Percentiles rank a stretch among this genome's conserved stretches.
Conservation (phyloP, 768 basidiomycete species). For the Tephrocybe rancida region DNA sequence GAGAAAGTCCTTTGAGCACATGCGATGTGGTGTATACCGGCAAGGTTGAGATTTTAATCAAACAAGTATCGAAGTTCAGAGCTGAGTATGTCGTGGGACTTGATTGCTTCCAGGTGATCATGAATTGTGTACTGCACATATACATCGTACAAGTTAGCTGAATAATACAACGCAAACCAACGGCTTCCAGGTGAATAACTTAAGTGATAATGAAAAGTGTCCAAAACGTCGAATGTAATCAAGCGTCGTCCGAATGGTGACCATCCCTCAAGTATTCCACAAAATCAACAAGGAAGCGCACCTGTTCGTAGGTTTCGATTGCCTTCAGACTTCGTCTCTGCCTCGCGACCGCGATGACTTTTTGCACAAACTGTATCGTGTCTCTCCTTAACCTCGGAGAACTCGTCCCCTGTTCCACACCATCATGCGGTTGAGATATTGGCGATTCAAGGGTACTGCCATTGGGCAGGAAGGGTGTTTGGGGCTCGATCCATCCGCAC, state of each 20-base stretch:
- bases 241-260: neutral
- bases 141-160: neutral
- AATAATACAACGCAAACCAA: neutral
- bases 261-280: constrained; percentile 55
- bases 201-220: constrained; percentile 10
- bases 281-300: constrained; percentile 78
- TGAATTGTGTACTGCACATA: neutral
- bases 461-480: neutral
- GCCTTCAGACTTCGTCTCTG: constrained; percentile 84
- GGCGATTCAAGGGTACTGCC: neutral
- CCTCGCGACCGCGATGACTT: constrained; percentile 73
- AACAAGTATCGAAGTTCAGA: too few relatives aligned
- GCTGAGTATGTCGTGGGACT: too few relatives aligned
- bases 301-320: constrained; percentile 94
- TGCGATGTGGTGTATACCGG: too few relatives aligned
- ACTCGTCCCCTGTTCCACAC: neutral
- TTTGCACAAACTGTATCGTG: constrained; percentile 69
- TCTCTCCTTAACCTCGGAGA: constrained; percentile 29
- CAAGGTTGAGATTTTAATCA: too few relatives aligned
- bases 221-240: neutral
- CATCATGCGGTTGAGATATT: neutral
- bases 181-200: constrained; percentile 7
- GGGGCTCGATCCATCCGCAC: constrained; percentile 63
- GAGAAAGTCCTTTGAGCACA: too few relatives aligned
- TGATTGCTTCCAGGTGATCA: neutral